phyloP scores from a whole-genome alignment of 305 asterid genomes.

The Fraxinus sp. region DNA sequence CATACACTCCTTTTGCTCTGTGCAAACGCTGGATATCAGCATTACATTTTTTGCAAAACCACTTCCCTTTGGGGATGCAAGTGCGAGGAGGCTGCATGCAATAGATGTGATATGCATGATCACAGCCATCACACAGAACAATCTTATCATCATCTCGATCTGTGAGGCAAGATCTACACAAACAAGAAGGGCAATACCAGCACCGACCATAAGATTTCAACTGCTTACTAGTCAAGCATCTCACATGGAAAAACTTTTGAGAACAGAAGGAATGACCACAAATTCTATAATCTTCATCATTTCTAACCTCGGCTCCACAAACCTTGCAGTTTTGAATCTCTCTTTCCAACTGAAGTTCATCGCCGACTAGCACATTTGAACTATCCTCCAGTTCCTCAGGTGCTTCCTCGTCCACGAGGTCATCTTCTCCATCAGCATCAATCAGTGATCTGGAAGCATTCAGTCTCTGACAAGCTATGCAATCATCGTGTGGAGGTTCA shows the following conservation, averaged over 20 bases:
- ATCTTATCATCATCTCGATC: constrained; percentile 83
- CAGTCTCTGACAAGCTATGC: constrained; percentile 71
- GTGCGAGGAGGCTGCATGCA: constrained; percentile 77
- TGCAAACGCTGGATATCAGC: constrained; percentile 47
- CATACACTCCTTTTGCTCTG: constrained; percentile 48
- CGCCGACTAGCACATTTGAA: constrained; percentile 40
- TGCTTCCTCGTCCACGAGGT: constrained; percentile 25
- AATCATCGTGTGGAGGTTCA: constrained; percentile 68
- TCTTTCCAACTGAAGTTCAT: constrained; percentile 20
- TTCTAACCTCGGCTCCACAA: constrained; percentile 49
- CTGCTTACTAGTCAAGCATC: constrained; percentile 69
- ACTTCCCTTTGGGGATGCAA: constrained; percentile 63
- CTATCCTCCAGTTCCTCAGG: constrained; percentile 55
- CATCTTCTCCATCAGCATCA: constrained; percentile 36
- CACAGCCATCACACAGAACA: constrained; percentile 91
- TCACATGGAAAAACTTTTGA: constrained; percentile 76
- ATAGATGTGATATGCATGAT: constrained; percentile 83
- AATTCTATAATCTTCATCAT: constrained; percentile 48
- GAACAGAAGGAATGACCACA: constrained; percentile 83
- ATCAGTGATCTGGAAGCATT: constrained; percentile 30
- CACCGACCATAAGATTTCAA: constrained; percentile 53
- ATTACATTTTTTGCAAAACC: constrained; percentile 78
- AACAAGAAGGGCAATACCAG: constrained; percentile 97
- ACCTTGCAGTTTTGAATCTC: constrained; percentile 47
- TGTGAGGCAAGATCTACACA: constrained; percentile 71